Conservation (phyloP, 306 rosid genomes). For the Lathyrus oleraceus region DNA sequence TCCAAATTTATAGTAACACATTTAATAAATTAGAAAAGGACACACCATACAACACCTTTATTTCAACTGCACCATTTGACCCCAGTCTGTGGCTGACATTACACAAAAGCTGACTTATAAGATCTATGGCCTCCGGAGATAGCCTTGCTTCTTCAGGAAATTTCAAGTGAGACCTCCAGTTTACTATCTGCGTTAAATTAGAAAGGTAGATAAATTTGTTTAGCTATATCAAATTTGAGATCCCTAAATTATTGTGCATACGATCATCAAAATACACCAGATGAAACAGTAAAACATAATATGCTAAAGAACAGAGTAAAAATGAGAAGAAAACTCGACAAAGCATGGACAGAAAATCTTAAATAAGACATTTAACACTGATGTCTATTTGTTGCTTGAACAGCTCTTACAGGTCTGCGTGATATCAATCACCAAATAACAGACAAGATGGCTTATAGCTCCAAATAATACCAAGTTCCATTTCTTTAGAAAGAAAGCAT, state of each 20-base stretch:
- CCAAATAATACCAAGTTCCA: background rate
- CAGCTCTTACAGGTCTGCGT: background rate
- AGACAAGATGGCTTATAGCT: background rate
- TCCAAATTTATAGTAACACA: slow-evolving; percentile 29
- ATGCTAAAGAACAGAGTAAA: slow-evolving; percentile 2
- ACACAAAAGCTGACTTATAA: slow-evolving; percentile 76
- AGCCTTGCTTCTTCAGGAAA: slow-evolving; percentile 90
- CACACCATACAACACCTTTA: slow-evolving; percentile 95
- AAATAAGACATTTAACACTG: background rate
- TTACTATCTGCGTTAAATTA: slow-evolving; percentile 69
- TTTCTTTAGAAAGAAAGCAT: slow-evolving; percentile 8
- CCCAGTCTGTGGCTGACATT: slow-evolving; percentile 80
- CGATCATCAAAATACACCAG: background rate
- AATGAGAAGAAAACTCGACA: background rate
- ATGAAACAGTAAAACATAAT: background rate
- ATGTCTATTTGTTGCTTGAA: background rate
- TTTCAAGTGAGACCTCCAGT: slow-evolving; percentile 91
- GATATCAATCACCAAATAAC: background rate
- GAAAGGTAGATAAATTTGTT: slow-evolving; percentile 11
- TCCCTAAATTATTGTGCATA: background rate
- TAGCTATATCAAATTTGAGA: slow-evolving; percentile 1
- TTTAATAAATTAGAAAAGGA: slow-evolving; percentile 55
- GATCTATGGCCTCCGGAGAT: slow-evolving; percentile 78
- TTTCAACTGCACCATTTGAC: slow-evolving; percentile 78
- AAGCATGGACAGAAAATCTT: slow-evolving; percentile 5